These are phyloP conservation scores for Bruguiera hainesii DNA, from an alignment of 441 rosid species.

Conservation along the genomic window DNA sequence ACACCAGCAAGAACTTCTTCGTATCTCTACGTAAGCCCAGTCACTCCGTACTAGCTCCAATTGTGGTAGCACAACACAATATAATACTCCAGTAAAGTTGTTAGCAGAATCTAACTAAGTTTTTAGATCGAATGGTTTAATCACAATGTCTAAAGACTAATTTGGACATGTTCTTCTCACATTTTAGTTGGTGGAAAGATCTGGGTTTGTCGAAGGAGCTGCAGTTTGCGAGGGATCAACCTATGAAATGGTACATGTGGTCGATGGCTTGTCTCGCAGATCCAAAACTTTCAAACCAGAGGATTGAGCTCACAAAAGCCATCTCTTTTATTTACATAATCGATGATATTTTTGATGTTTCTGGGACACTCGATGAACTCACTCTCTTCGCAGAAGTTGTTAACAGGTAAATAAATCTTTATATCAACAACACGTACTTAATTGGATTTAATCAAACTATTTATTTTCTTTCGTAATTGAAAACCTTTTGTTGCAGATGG, in stretches of 20 bases:
- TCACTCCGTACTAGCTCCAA: neutral
- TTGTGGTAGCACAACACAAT: constrained; percentile 1
- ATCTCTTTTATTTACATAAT: constrained; percentile 47
- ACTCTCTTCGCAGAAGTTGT: constrained; percentile 42
- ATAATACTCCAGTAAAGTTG: too few species aligned
- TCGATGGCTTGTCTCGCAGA: constrained; percentile 44
- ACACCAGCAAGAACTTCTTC: constrained; percentile 36
- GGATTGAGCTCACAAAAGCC: constrained; percentile 50
- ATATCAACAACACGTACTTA: too few species aligned
- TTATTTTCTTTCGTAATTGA: too few species aligned
- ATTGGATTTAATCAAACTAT: too few species aligned
- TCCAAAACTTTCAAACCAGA: constrained; percentile 39
- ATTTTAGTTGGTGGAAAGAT: constrained; percentile 64
- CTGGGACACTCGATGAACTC: constrained; percentile 47
- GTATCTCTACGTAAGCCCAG: constrained; percentile 25
- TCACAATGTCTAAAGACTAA: constrained; percentile 2
- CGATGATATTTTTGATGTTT: constrained; percentile 55
- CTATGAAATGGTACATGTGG: constrained; percentile 60
- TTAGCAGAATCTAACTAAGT: too few species aligned
- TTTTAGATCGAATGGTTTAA: too few species aligned
- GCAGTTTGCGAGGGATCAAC: constrained; percentile 47
- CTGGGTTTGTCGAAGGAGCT: constrained; percentile 40
- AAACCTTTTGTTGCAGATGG: constrained; percentile 27
- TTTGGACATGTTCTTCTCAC: neutral
- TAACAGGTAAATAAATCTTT: constrained; percentile 26